Evolutionary conservation across 2,329 filamentous ascomycete species (phyloP), one percentile per base, ranked within the genome.

Genomic region (Epichloe sibirici): DNA sequence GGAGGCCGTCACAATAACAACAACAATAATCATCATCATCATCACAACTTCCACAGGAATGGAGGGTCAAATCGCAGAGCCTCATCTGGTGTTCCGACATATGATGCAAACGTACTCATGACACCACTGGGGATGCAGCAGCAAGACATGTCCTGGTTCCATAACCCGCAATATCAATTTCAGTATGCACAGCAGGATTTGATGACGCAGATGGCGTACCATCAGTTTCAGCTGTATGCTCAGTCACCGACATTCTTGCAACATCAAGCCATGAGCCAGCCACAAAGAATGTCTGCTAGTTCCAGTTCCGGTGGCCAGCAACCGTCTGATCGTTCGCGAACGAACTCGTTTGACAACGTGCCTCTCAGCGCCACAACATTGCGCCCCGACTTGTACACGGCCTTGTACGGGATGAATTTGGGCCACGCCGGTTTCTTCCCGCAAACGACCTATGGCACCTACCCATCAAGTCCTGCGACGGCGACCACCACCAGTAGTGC

Each of bases 281-380:
- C 62, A 34, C 64, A 66, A 50, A 58, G 64, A 37, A 53, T 65
- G 45, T 58, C 65, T 38, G 55, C 58, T n/a, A 61, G 50, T 25
- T 56, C 61, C 7, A 57, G 55, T 8, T 57, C 62, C 1, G 59
- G 54, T 3, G 60, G 55, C 3, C 64, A 66, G 37, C 65, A 61
- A 35, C 62, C 73, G 50, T 61, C 67, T 34, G 73, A 79, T 59
- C 68, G 81, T 56, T 77, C 79, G 39, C 74, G 81, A 55, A 82
- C 79, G 6, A 81, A 78, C 61, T 83, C 80, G 12, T 79, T 83
- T 59, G 81, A 85, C 59, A 81, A 77, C 51, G 72, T 77, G 17
- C 80, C 81, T 5, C 63, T 82, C 39, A 77, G 73, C n/a, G 77
- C 79, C 1, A 78, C 48, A 39, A 43, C 81, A 2, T 61, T 82